Base-by-base conservation (phyloP, 306 rosid genomes). In the Lablab purpureus region DNA sequence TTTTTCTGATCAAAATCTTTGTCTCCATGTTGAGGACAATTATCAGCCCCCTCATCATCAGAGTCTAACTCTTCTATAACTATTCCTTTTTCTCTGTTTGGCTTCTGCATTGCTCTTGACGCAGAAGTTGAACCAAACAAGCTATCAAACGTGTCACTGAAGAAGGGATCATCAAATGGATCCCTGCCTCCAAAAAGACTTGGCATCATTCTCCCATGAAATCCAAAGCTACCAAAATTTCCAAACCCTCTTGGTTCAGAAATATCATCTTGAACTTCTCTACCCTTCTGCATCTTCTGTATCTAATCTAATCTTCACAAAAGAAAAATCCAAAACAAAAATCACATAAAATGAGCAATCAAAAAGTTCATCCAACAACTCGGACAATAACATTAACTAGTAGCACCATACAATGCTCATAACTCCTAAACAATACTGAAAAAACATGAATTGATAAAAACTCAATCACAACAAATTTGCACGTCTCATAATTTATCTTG, bases 81-180 rank as follows among this genome's bases (percentile, higher is more conserved):
- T 17, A 91, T 66, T 54, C 88, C 97, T 25, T 87, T 85, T 7
- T 70, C 91, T 47, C 22, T 54, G 63, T 66, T 80, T 45, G 82
- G 77, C 62, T 84, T 67, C 49, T 18, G 85, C 40, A 54, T 56
- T 49, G 47, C 23, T 74, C 77, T 52, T 6, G 81, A 69, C 45
- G 87, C 74, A 59, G 74, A 40, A 68, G 52, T 73, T 32, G 91
- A 64, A 79, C 81, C 77, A 28, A 83, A 70, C 41, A 70, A 63
- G 56, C 77, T 84, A 52, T 74, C 85, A 70, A 87, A 67, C 0
- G 97, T 91, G 13, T 85, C 85, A 81, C 66, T 79, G 76, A 92
- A 92, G 82, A 95, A 95, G 46, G 94, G 93, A 84, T 90, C 98
- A 55, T 91, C 93, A 81, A 92, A 91, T 43, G 97, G 97, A 80